phyloP scores from a whole-genome alignment of 2,329 filamentous ascomycete genomes.

The Hypoxylon sp. region DNA sequence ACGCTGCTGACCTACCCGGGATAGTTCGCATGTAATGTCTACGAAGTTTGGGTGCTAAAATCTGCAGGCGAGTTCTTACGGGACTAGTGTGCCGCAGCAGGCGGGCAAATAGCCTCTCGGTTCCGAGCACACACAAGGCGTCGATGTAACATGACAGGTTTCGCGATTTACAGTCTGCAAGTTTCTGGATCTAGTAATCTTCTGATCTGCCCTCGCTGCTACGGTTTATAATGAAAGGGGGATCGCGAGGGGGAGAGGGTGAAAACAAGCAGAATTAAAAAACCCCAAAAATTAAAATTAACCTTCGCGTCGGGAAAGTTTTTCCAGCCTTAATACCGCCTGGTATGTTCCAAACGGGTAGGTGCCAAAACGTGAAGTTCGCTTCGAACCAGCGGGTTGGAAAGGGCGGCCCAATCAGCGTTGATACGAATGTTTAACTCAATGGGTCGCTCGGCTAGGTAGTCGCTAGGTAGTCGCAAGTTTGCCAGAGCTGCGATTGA shows the following conservation, averaged over 20 bases:
- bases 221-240: constrained; percentile 10
- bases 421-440: constrained; percentile 21
- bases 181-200: constrained; percentile 18
- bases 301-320: constrained; percentile 1
- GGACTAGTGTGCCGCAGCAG: constrained; percentile 30
- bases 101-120: constrained; percentile 35
- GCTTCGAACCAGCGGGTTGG: constrained; percentile 35
- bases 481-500: constrained; percentile 15
- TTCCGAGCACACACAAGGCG: constrained; percentile 29
- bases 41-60: constrained; percentile 38
- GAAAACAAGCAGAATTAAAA: not conserved
- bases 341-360: constrained; percentile 40
- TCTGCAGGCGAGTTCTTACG: constrained; percentile 39
- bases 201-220: not conserved
- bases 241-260: constrained; percentile 10
- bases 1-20: constrained; percentile 31
- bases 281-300: constrained; percentile 1
- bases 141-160: constrained; percentile 33
- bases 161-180: constrained; percentile 30
- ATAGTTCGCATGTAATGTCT: constrained; percentile 33
- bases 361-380: constrained; percentile 29
- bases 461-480: constrained; percentile 5
- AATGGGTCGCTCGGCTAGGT: constrained; percentile 22
- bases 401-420: constrained; percentile 36
- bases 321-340: constrained; percentile 33